Base-by-base conservation (phyloP, 371 early-diverging fungal genomes). In the Mucor sp. region DNA sequence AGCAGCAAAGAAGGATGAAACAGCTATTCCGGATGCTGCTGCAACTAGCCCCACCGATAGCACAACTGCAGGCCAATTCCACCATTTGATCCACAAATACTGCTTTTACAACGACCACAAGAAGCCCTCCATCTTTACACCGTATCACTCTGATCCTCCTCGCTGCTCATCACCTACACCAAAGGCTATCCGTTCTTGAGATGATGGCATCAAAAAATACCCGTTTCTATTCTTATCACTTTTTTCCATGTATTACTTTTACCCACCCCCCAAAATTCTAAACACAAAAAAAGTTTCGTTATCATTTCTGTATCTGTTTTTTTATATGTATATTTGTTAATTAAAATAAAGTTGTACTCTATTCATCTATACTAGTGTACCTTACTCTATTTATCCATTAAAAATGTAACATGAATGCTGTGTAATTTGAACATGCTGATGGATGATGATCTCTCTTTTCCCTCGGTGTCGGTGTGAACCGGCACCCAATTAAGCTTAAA, bases 21-120 rank as follows among this genome's bases (percentile, higher is more conserved):
- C 37, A 14, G 37, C 14, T 37, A 37, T 37, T 8, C 37, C 37
- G 37, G 37, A 37, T 37, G 37, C 37, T 23, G 32, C 21, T 11
- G 4, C 27, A 7, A 12, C 62, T 12, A 48, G n/a, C 32, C 4
- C 60, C 0, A 60, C 3, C 27, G 25, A 19, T 25, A 2, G 17
- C 1, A 21, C 17, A 37, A 21, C 37, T 39, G 33, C 59, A 59
- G 14, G 21, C 9, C 47, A 62, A 53, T 77, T 79, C 63, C 72
- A 68, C 65, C 72, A 79, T 61, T 60, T 82, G n/a, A 78, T 82
- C 32, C 75, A 78, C 39, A 80, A 76, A 56, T 82, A 82, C 57
- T 82, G 82, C 68, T 78, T 80, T 30, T 80, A 82, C 55, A 65
- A 71, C 2, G 78, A 79, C 43, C 74, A 71, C 15, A 37, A 43